phyloP scores from a whole-genome alignment of 2,329 filamentous ascomycete species.

The Claviceps sorghi region DNA sequence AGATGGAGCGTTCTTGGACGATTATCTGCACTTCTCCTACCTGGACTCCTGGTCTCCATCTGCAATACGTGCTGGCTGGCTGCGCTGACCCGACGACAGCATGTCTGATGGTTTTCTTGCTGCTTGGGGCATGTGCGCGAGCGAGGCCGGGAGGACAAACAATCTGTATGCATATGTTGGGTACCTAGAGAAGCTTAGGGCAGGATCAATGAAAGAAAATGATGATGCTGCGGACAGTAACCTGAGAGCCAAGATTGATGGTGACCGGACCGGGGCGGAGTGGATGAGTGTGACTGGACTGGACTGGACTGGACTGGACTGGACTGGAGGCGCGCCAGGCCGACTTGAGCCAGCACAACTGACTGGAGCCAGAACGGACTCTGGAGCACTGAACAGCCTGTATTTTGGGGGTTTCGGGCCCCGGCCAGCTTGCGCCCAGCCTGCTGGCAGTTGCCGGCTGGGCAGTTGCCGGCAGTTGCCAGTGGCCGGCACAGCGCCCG shows the following conservation, averaged over 20 bases:
- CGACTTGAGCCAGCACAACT: no score
- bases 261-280: no score
- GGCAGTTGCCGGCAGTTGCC: background rate
- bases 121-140: background rate
- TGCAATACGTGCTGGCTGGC: slow-evolving; percentile 7
- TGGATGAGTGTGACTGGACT: no score
- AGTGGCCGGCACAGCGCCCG: background rate
- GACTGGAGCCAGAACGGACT: no score
- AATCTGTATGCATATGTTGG: background rate
- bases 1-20: slow-evolving; percentile 22
- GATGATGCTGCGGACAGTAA: no score
- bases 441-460: no score
- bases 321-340: no score
- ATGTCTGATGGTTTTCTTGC: background rate
- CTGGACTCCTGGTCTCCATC: slow-evolving; percentile 8
- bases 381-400: background rate
- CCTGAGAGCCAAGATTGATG: no score
- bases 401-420: background rate
- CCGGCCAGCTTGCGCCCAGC: no score
- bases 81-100: background rate
- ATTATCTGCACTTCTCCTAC: slow-evolving; percentile 11
- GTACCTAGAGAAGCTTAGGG: background rate
- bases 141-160: background rate
- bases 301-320: no score
- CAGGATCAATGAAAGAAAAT: background rate